Base-by-base conservation (phyloP, 768 basidiomycete genomes). In the Ramaria rubella region DNA sequence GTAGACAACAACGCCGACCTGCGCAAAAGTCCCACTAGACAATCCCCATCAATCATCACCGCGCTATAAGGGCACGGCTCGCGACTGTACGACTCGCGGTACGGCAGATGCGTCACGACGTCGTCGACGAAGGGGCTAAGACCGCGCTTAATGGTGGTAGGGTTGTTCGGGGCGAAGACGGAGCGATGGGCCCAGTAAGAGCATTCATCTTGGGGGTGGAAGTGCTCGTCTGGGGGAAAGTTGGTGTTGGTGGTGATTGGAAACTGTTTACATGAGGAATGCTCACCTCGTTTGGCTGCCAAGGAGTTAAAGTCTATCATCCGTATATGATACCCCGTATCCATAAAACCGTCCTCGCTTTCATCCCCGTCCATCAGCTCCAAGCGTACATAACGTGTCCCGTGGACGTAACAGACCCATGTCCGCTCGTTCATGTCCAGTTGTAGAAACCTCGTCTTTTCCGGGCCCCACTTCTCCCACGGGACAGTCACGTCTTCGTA, bases 401-500 rank as follows among this genome's bases (percentile, higher is more conserved):
- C 82, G 61, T 73, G 75, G 19, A 82, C 75, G 60, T 80, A 81
- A 68, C 82, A 84, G 7, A 81, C 79, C 81, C 82, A 84, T n/a
- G 72, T 65, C 60, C 67, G 73, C 34, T 67, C 65, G 57, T 59
- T 55, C 40, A 21, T 52, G 9, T 68, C 64, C 6, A 67, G 66
- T 29, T 56, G 57, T 33, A 78, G 61, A 61, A 82, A 64, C 26
- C 81, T 76, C 8, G 77, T 76, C 3, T 72, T 74, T 9, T 36
- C 50, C 6, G 77, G 76, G 14, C 80, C 82, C 82, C 82, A 85
- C 24, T 70, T 69, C 1, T 70, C 60, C 82, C 82, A 85, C 31
- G 64, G 57, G 58, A 76, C 61, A n/a, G 23, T 21, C 17, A 36
- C 40, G 42, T 65, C 57, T 31, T 58, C 64, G 57, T 58, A 57